Evolutionary conservation across 345 rosid genomes (phyloP), one percentile per base, ranked within the genome.

Genomic region (Erysimum cheiranthoides): DNA sequence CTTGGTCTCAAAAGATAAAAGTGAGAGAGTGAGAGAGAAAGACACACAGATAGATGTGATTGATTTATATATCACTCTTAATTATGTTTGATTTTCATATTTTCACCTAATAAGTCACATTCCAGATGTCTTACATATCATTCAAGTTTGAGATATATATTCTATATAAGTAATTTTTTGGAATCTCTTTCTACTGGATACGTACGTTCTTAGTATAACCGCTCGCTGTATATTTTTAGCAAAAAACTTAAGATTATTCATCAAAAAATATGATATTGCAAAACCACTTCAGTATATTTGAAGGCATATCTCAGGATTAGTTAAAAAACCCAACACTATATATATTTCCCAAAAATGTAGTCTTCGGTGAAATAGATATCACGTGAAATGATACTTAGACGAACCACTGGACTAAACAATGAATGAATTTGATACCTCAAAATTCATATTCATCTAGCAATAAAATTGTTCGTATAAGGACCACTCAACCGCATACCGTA

Each of bases 1-100:
- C 82, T 93, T 14, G 96, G 96, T 39, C 66, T 88, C 61, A 76
- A 78, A 61, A 71, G 38, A 66, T 78, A 39, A 72, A 50, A 58
- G 11, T 38, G n/a, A 25, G 27, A 59, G 43, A 76, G 16, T 2
- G 38, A 53, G 11, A 51, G 13, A 61, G 39, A 76, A 4, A 36
- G 2, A 42, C 3, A 60, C 2, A 32, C 27, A 46, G 8, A 61
- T 12, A 27, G 61, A 53, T 61, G n/a, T 51, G 70, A 40, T 32
- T 40, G 57, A 32, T 32, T 35, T 13, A 17, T 42, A 21, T 21
- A 61, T 21, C 57, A 42, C 42, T 32, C 47, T 59, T 61, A 31
- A 31, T 31, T 31, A 51, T 47, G 61, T 51, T 60, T 75, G 14
- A 6, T 68, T 68, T 60, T 50, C 58, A 50, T 60, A 28, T 58